Evolutionary conservation across 2,329 filamentous ascomycete genomes (phyloP), one percentile per base, ranked within the genome.

Genomic region (Aspergillus aculeatinus): DNA sequence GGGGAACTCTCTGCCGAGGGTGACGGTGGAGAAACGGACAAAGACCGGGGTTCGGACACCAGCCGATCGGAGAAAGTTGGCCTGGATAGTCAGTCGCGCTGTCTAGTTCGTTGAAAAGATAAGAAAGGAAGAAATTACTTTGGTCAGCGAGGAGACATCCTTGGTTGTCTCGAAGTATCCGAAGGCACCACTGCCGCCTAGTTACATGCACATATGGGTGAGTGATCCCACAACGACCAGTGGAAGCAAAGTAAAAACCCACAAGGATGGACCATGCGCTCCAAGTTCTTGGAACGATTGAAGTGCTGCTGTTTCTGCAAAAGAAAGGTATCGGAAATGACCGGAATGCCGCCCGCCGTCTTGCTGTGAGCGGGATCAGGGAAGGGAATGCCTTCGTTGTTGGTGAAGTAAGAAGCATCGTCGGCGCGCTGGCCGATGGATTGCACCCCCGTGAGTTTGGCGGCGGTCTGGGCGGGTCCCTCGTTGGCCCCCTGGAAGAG

Each of bases 301-400:
- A 84, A 84, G 19, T 77, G 76, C 70, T 84, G 82, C 70, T 84
- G 81, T 70, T 83, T 83, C 72, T 85, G 81, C 60, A 84, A 76
- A 27, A 84, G 72, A 63, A 82, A 82, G 0, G 79, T 74, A 69
- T 83, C 81, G 63, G 80, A 83, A 5, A 77, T 75, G 0, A 84
- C 68, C 0, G 82, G 82, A 48, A 84, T 77, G 4, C 82, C 82
- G 0, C 82, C 82, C 33, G 82, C 74, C 3, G 79, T 84, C 74
- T 83, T 83, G 73, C 81, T 83, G 67, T 83, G 81, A 16, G 68
- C 59, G 69, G 78, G 72, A 60, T 84, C 82, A 2, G 81, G 82
- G 57, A 78, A 81, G 0, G 82, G 82, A 47, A 80, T 79, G 48
- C 78, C 82, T 60, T 85, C 82, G 54, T 84, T 84, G 65, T 81